phyloP scores from a whole-genome alignment of 2,329 filamentous ascomycete genomes.

The Pseudocercospora pini-densiflorae region DNA sequence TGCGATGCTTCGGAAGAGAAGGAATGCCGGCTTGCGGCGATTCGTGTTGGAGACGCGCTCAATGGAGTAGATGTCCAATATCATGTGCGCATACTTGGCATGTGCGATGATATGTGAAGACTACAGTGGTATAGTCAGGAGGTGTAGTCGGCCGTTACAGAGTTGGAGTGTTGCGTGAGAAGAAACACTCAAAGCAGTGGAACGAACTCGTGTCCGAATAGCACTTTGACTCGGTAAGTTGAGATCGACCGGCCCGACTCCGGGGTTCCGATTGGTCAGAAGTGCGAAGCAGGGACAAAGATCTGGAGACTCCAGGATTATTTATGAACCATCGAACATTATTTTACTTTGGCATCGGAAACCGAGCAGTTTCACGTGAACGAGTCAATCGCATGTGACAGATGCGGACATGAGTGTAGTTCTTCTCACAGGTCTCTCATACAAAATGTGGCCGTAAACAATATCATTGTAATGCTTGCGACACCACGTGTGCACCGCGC shows the following conservation, averaged over 20 bases:
- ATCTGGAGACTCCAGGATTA: background rate
- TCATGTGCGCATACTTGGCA: background rate
- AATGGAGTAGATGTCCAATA: background rate
- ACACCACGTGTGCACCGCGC: background rate
- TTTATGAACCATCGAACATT: too few relatives aligned
- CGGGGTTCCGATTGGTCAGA: background rate
- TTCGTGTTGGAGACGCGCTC: background rate
- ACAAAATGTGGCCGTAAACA: background rate
- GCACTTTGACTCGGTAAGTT: background rate
- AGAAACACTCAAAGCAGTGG: background rate
- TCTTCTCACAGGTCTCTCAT: background rate
- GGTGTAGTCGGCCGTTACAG: background rate
- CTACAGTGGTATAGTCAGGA: background rate
- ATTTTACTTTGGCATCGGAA: too few relatives aligned
- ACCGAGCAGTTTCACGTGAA: background rate
- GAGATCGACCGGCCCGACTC: background rate
- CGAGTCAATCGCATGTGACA: background rate
- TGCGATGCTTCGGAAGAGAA: background rate
- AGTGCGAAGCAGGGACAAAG: background rate
- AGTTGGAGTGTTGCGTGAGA: background rate
- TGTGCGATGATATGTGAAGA: background rate
- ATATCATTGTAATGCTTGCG: background rate
- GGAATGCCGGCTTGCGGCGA: background rate
- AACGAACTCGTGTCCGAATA: background rate
- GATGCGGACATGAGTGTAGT: background rate